Base-by-base conservation (phyloP, 2,329 filamentous ascomycete genomes). In the Fusarium compactum region DNA sequence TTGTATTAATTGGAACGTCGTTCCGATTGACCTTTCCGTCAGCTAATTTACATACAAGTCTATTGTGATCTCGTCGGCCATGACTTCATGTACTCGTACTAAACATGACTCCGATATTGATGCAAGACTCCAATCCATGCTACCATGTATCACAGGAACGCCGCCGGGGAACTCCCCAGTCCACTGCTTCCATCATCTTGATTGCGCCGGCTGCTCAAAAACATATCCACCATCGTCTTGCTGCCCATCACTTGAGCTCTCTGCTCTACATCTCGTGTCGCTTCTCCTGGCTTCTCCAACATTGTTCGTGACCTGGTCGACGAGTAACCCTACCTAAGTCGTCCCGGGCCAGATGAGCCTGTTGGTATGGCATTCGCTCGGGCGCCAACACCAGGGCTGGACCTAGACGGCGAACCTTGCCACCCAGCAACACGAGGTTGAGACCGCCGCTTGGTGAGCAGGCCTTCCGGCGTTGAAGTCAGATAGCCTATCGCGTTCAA, bases 211-310 rank as follows among this genome's bases (percentile, higher is more conserved):
- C 82, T 86, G 63, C 80, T 86, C 29, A 88, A 77, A 72, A 88
- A 88, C 51, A 84, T 62, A 55, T 88, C 85, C 10, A 88, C 85
- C 83, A 88, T 87, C 44, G 80, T 79, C 74, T 83, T 83, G 70
- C 85, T 85, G 4, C 83, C 83, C 63, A 82, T 75, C 0, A 75
- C 76, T 61, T 83, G 81, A 0, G 77, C 74, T 41, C 80, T 78
- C 58, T 67, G 61, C 9, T 75, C 69, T 22, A 56, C 58, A 2
- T 62, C 55, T 32, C 47, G 43, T 24, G 16, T 12, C 20, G 9
- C 40, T 20, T 29, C 50, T 15, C 18, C 63, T 5, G 6, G 58
- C 52, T 30, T 72, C 29, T 52, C 67, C 67, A 47, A 20, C 18
- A 6, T 55, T 34, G 24, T 16, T 34, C 27, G 54, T 14, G 51